Evolutionary conservation across 108 stramenopile species (phyloP), one percentile per base, ranked within the genome.

Genomic region (Craspedostauros australis): DNA sequence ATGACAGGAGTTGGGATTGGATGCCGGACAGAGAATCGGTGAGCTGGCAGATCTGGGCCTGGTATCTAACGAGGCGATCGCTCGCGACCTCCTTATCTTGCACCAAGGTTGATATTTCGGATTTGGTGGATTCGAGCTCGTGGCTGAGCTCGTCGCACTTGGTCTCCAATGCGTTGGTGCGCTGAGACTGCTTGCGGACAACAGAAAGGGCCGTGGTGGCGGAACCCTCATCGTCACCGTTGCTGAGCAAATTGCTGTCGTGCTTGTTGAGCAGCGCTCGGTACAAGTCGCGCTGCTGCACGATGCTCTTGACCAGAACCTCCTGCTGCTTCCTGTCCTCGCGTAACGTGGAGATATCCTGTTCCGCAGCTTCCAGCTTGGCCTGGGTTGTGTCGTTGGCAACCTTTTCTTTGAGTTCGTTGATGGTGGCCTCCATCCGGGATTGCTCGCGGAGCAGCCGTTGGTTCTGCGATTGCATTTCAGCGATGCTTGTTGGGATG

Each of bases 201-300:
- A 72, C 68, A 55, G 40, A 47, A 14, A 69, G 28, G 12, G 27
- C 58, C 8, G 49, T 23, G n/a, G n/a, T n/a, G 1, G 73, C 61
- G 16, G 72, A 30, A n/a, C 38, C 45, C 48, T 84, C 68, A 18
- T 71, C 66, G 4, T 53, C 51, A 28, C 54, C 48, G 6, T 50
- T 33, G 2, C 64, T 63, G 5, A 71, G 54, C 9, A 63, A 5
- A 8, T 59, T 51, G 46, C 50, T 46, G 62, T 86, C 83, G 42
- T 86, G 73, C 41, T 81, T 78, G 12, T 64, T 64, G 28, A 88
- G 61, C 29, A 88, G 50, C 4, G 82, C 82, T 20, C 86, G 74
- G 62, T 91, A 94, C 11, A 91, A 54, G 63, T 94, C 88, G 5
- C 93, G 81, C 44, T 91, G 93, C 53, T 90, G 79, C 7, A 86